Evolutionary conservation across 2,329 filamentous ascomycete genomes (phyloP), one percentile per base, ranked within the genome.

Genomic region (Didymella keratinophila): DNA sequence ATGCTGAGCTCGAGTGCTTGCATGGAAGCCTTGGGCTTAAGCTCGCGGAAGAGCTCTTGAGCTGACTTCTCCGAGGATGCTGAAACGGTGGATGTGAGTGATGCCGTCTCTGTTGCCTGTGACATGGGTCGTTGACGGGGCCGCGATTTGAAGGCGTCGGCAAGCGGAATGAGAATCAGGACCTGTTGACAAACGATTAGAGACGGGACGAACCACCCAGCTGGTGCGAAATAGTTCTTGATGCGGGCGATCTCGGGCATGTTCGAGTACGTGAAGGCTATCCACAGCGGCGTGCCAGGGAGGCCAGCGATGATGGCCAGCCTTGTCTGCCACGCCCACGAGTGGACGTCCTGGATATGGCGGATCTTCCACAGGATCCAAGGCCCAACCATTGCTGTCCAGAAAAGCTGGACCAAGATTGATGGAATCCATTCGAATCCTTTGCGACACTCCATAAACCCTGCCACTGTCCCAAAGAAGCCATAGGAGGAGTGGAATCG

Each of bases 371-470:
- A 76, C 0, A 77, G 62, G 37, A 77, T 75, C 71, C 72, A 77
- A 1, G 74, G 74, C 8, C 74, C 74, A 30, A 77, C 70, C 21
- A 74, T 34, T 10, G 71, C 66, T 11, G 71, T 75, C 74, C 74
- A 77, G 55, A 77, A 75, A 4, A 77, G 60, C 43, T 77, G 74
- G 3, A 76, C 64, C 20, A 76, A 62, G 14, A 77, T 77, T 10
- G 74, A 77, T 23, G 74, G 74, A 2, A 75, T 58, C 74, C 89
- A 91, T 78, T 91, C 89, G 81, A 84, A 88, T 9, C 89, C 88
- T 57, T 74, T 65, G 63, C 81, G 71, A 63, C 77, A 81, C 57
- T 71, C 58, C 49, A 76, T 73, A 63, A 82, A 81, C 36, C 77
- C 73, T 21, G 79, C 76, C 53, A 80, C 37, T 45, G 80, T 76